phyloP scores from a whole-genome alignment of 441 rosid species.

The Erysimum cheiri region DNA sequence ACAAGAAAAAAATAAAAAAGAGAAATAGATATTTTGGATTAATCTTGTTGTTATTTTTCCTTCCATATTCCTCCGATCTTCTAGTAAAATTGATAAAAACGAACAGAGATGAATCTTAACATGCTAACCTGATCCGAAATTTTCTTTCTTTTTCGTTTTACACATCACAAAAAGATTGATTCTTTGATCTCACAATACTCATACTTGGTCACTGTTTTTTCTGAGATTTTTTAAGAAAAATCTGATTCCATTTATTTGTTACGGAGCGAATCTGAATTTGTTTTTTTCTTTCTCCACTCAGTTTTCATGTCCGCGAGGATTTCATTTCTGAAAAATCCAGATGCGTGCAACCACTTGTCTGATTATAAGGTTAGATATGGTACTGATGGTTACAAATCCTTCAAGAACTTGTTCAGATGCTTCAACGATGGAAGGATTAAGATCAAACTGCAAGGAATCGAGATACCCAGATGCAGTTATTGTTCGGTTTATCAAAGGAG shows the following conservation, averaged over 20 bases:
- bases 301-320: slow-evolving; percentile 59
- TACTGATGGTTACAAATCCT: slow-evolving; percentile 56
- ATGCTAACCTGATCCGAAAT: slow-evolving; percentile 34
- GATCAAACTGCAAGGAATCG: slow-evolving; percentile 47
- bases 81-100: slow-evolving; percentile 32
- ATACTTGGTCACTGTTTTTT: background rate
- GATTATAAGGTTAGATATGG: slow-evolving; percentile 76
- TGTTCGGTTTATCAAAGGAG: slow-evolving; percentile 58
- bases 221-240: no score
- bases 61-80: slow-evolving; percentile 35
- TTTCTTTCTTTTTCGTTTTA: slow-evolving; percentile 8
- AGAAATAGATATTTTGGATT: slow-evolving; percentile 24
- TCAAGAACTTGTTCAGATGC: slow-evolving; percentile 56
- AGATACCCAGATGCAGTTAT: slow-evolving; percentile 67
- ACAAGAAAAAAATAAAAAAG: background rate
- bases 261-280: slow-evolving; percentile 23
- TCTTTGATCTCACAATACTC: slow-evolving; percentile 23
- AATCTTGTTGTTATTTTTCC: slow-evolving; percentile 4
- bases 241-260: background rate
- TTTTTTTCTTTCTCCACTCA: background rate
- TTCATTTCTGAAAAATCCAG: slow-evolving; percentile 55
- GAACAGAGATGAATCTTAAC: slow-evolving; percentile 31
- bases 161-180: slow-evolving; percentile 9
- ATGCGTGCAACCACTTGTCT: slow-evolving; percentile 76
- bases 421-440: slow-evolving; percentile 56